Evolutionary conservation across 1,139 yeast genomes (phyloP), one percentile per base, ranked within the genome.

Genomic region (Nadsonia commutata): DNA sequence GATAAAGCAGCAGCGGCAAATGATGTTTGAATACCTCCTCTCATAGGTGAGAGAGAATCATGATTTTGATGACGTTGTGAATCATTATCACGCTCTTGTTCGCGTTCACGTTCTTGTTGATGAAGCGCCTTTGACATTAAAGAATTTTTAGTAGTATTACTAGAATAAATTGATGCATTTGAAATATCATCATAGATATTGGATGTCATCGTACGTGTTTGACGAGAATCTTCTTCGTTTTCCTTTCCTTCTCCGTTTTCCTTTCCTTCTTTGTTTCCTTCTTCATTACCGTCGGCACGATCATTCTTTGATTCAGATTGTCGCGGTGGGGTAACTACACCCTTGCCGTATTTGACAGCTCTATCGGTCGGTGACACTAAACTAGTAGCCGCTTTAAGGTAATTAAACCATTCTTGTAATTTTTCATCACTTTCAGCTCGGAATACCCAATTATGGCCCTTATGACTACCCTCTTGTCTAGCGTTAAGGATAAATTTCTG

Each of bases 361-460:
- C 33, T 27, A 11, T 27, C 33, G n/a, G 13, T 27, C 5, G 33
- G 33, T 9, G 13, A 36, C 16, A 13, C 33, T 22, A 13, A 40
- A 43, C 43, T 62, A 7, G 85, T 81, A 54, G 85, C 67, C 38
- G 68, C 68, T 55, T 77, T 77, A 50, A 88, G 69, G 57, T 83
- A 94, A 50, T 74, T 73, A 60, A 74, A 84, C 98, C 98, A 90
- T 21, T 71, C 74, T 56, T 80, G 76, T 88, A 86, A 81, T 41
- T 72, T 66, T 40, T 77, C 80, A 55, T 81, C 81, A 40, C 80
- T 74, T 56, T 82, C 88, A 20, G 94, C 80, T 54, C 95, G 72
- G 65, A 90, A 88, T 9, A 86, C 94, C 85, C 93, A 86, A 56
- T 85, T 86, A 63, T 88, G 96, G 43, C 85, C 83, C 56, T 85